Conservation (phyloP, 2,329 filamentous ascomycete genomes). For the Clonostachys sp. region DNA sequence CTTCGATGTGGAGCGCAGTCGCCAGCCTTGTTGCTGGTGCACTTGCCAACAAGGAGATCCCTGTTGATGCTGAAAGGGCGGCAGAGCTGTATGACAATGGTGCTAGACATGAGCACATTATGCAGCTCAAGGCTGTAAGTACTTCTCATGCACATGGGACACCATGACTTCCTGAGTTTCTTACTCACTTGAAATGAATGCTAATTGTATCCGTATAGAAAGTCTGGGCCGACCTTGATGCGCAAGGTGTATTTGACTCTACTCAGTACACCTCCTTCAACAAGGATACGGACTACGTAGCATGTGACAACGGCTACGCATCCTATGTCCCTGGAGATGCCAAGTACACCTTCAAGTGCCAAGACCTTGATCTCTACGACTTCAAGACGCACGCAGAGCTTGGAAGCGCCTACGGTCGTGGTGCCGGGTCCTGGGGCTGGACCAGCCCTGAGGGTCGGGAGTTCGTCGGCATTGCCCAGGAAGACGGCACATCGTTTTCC, state of each 20-base stretch:
- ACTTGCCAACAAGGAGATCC: constrained; percentile 5
- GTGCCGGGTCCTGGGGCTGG: constrained; percentile 32
- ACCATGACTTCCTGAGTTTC: neutral
- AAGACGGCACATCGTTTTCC: constrained; percentile 36
- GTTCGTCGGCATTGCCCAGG: constrained; percentile 9
- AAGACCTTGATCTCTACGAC: constrained; percentile 42
- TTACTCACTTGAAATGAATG: neutral
- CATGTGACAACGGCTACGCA: constrained; percentile 12
- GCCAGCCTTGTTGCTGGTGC: no score
- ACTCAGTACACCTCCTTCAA: constrained; percentile 11
- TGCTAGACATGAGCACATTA: constrained; percentile 8
- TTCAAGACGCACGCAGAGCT: constrained; percentile 47
- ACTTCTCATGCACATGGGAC: neutral
- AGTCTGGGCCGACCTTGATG: constrained; percentile 9
- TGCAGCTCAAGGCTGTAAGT: constrained; percentile 7
- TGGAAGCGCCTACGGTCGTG: constrained; percentile 27
- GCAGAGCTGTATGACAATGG: constrained; percentile 12
- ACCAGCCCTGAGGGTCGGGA: constrained; percentile 27
- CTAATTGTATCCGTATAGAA: neutral
- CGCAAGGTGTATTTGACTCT: constrained; percentile 11
- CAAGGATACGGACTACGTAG: constrained; percentile 13
- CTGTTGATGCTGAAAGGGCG: constrained; percentile 4
- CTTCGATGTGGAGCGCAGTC: no score
- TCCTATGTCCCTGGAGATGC: constrained; percentile 11
- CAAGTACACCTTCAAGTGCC: constrained; percentile 12